These are phyloP conservation scores for Kockiozyma suomiensis DNA, from an alignment of 805 yeast species.

Conservation along the genomic window DNA sequence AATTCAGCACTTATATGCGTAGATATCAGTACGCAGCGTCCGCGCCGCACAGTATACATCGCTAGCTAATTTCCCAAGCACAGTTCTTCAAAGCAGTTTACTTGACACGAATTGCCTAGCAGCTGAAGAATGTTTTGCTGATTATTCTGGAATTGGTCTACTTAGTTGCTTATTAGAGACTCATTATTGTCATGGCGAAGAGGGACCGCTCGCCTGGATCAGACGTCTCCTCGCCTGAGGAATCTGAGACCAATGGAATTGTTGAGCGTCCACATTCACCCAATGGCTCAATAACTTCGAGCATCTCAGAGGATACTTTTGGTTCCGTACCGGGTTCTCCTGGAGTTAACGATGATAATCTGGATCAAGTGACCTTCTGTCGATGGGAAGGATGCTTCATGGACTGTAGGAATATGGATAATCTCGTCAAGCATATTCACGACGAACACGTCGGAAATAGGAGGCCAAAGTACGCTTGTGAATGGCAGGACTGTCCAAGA, in stretches of 20 bases:
- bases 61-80: background rate
- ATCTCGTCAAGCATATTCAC: slow-evolving; percentile 48
- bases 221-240: slow-evolving; percentile 1
- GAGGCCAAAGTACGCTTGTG: slow-evolving; percentile 52
- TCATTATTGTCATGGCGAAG: background rate
- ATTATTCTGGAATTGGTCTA: background rate
- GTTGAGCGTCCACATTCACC: slow-evolving; percentile 20
- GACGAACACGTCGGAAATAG: slow-evolving; percentile 46
- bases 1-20: background rate
- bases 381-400: slow-evolving; percentile 47
- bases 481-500: slow-evolving; percentile 62
- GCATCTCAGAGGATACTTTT: slow-evolving; percentile 28
- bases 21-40: background rate
- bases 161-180: background rate
- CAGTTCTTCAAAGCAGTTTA: background rate
- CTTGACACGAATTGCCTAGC: background rate
- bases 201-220: slow-evolving; percentile 9
- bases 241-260: background rate
- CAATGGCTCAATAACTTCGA: slow-evolving; percentile 13
- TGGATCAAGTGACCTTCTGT: slow-evolving; percentile 40
- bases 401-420: slow-evolving; percentile 43
- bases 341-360: slow-evolving; percentile 34
- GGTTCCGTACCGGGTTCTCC: slow-evolving; percentile 36
- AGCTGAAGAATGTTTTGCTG: background rate
- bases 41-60: slow-evolving; percentile 6